These are phyloP conservation scores for Marasmius oreades DNA, from an alignment of 1,284 basidiomycete species.

Conservation along the genomic window DNA sequence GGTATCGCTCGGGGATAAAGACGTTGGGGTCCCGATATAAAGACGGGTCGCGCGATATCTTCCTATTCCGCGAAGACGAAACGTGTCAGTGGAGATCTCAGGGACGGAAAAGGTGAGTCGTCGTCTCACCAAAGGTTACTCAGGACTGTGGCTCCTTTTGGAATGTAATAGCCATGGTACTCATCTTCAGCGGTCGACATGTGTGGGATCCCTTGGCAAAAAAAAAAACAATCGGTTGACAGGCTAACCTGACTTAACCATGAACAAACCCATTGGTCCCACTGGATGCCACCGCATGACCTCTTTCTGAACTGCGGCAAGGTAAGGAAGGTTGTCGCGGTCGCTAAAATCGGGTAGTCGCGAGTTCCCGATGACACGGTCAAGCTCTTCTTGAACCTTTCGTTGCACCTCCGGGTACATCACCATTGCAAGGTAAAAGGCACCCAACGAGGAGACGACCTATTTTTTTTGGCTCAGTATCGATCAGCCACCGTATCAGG, in stretches of 20 bases:
- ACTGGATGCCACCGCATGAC: conserved; percentile 23
- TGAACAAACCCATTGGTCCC: conserved; percentile 2
- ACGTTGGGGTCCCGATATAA: conserved; percentile 1
- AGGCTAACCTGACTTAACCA: too few relatives aligned
- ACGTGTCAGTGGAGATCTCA: too few relatives aligned
- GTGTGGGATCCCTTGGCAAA: conserved; percentile 5
- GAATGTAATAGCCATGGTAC: conserved; percentile 15
- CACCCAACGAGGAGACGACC: not conserved
- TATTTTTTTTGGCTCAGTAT: not conserved
- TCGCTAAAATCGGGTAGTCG: conserved; percentile 28
- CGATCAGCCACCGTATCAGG: not conserved
- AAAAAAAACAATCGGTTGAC: too few relatives aligned
- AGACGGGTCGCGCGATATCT: conserved; percentile 2
- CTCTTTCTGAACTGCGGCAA: conserved; percentile 27
- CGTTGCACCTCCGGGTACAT: conserved; percentile 24
- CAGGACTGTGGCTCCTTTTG: conserved; percentile 13
- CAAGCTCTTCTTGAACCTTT: conserved; percentile 26
- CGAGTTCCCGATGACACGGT: conserved; percentile 23
- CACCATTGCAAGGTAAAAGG: conserved; percentile 20
- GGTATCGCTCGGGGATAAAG: conserved; percentile 5
- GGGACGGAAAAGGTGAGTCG: not conserved
- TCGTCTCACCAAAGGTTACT: conserved; percentile 4
- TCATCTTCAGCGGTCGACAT: conserved; percentile 10
- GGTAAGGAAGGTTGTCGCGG: conserved; percentile 22
- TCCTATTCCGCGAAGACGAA: not conserved